Evolutionary conservation across 1,284 basidiomycete genomes (phyloP), one percentile per base, ranked within the genome.

Genomic region (Sporisorium sorghi): DNA sequence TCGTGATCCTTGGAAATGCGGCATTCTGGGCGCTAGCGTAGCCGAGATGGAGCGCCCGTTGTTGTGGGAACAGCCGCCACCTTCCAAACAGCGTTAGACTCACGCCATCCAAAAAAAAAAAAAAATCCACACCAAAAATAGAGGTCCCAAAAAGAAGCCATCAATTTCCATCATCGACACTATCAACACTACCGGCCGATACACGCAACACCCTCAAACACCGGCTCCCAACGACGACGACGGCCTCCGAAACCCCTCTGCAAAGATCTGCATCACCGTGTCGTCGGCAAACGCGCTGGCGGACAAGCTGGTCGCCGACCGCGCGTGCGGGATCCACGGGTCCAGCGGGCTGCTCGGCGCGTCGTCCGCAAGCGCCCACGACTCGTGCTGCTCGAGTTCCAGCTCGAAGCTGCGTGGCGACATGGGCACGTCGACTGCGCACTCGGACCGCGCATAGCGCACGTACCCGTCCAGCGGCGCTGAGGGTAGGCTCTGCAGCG

Each of bases 361-460:
- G 5, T 60, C 53, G 0, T 50, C 42, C 3, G 42, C 32, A 0
- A 42, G 7, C 15, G 51, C 43, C 54, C 51, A 55, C 3, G 12
- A 14, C 15, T 58, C 23, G 5, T 52, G n/a, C n/a, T n/a, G n/a
- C n/a, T n/a, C n/a, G n/a, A n/a, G 28, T 5, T 17, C 32, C 19
- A 57, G 39, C 2, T 61, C 68, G 49, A 24, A 52, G 58, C 43
- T 49, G 62, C 61, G 56, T 57, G 68, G 68, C 58, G 68, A 71
- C 57, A 64, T 50, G 39, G 68, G 68, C 10, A 71, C 62, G 33
- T 71, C 68, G 5, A 64, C n/a, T n/a, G n/a, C 46, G 24, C 17
- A 14, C 19, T 32, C 53, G 4, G 40, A 35, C 14, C 58, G 46
- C 9, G 54, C 54, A n/a, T 53, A 40, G 14, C 46, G 14, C 11